Conservation (phyloP, 768 basidiomycete species). For the Scleroderma bovista region DNA sequence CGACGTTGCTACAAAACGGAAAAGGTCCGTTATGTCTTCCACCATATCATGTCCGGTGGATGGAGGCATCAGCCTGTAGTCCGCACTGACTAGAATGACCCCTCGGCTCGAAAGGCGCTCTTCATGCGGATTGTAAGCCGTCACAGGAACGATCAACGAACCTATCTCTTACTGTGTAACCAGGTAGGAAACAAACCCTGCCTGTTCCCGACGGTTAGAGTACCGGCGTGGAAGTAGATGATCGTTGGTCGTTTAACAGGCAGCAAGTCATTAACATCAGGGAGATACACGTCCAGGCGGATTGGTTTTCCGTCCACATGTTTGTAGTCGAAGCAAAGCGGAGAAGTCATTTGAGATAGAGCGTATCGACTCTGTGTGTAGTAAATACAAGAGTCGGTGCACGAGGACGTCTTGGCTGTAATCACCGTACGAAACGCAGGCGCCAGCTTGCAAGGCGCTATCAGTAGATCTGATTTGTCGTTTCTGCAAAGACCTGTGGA, state of each 20-base stretch:
- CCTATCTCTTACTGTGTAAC: conserved; percentile 44
- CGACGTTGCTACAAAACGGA: conserved; percentile 37
- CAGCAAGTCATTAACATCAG: background rate
- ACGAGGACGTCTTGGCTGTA: too few species aligned
- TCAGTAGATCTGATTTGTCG: too few species aligned
- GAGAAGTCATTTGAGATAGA: too few species aligned
- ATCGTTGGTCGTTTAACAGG: conserved; percentile 19
- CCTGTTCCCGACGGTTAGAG: conserved; percentile 54
- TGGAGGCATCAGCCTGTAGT: conserved; percentile 52
- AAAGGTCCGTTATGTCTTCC: conserved; percentile 52
- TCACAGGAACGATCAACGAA: background rate
- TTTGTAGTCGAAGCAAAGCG: conserved; percentile 38
- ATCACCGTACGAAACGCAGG: too few species aligned
- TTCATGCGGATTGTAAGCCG: background rate
- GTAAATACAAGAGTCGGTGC: too few species aligned
- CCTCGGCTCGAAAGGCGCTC: conserved; percentile 47
- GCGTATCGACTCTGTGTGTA: too few species aligned
- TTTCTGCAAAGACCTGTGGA: too few species aligned
- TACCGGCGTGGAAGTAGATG: conserved; percentile 48
- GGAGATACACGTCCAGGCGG: conserved; percentile 31
- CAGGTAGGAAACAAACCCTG: conserved; percentile 62
- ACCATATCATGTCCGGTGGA: conserved; percentile 52
- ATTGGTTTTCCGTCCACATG: conserved; percentile 17
- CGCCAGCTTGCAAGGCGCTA: too few species aligned
- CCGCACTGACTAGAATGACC: conserved; percentile 54